Evolutionary conservation across 345 rosid species (phyloP).

Genomic region (Arabidopsis suecica): DNA sequence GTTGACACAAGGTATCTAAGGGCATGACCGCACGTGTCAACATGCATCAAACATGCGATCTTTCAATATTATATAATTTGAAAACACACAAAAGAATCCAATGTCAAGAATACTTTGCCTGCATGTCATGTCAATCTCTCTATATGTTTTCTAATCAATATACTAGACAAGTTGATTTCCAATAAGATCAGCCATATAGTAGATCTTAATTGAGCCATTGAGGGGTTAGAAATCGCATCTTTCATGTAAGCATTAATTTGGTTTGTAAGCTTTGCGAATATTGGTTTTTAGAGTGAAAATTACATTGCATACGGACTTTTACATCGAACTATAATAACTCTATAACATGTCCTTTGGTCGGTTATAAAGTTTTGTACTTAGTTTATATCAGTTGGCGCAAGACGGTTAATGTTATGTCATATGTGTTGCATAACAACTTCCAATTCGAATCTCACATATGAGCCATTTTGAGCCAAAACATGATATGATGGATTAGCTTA

Average conservation of each 20-base stretch:
- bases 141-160: background rate
- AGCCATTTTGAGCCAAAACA: slow-evolving; percentile 4
- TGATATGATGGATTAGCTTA: slow-evolving; percentile 1
- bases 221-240: background rate
- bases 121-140: slow-evolving; percentile 31
- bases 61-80: background rate
- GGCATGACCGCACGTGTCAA: slow-evolving; percentile 48
- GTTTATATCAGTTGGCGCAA: background rate
- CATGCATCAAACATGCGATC: slow-evolving; percentile 42
- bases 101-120: slow-evolving; percentile 39
- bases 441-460: background rate
- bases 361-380: slow-evolving; percentile 1
- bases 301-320: background rate
- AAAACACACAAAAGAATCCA: slow-evolving; percentile 31
- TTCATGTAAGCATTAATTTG: background rate
- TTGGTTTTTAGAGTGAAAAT: background rate
- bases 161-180: slow-evolving; percentile 19
- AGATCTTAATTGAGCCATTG: background rate
- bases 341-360: slow-evolving; percentile 9
- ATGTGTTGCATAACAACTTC: background rate
- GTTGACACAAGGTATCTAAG: slow-evolving; percentile 47
- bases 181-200: slow-evolving; percentile 15
- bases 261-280: background rate
- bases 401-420: background rate
- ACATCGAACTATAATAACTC: background rate